Percentiles rank a stretch among this genome's conserved stretches.
Evolutionary conservation across 352 stramenopile genomes (phyloP).

Genomic region (Albugo laibachii): DNA sequence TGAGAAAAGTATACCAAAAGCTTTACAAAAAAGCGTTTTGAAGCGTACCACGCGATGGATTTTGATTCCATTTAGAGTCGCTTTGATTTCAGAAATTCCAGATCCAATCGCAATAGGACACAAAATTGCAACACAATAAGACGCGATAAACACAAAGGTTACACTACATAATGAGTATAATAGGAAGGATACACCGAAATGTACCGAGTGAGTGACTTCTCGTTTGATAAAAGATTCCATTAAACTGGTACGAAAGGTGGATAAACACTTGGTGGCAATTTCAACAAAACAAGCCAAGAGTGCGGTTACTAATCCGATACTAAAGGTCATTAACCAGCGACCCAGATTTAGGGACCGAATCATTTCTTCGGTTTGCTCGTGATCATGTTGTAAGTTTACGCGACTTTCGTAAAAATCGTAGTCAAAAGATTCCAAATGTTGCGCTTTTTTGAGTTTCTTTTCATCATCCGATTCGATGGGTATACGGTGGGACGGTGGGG

Average conservation of each 20-base stretch:
- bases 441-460: constrained; percentile 59
- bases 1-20: constrained; percentile 78
- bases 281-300: constrained; percentile 89
- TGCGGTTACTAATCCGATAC: constrained; percentile 85
- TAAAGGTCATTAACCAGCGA: constrained; percentile 92
- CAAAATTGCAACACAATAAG: constrained; percentile 82
- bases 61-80: constrained; percentile 96
- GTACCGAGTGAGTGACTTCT: constrained; percentile 20
- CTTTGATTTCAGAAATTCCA: constrained; percentile 96
- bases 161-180: constrained; percentile 84
- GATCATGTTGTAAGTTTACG: constrained; percentile 75
- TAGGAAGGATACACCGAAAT: constrained; percentile 66
- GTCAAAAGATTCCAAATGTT: constrained; percentile 73
- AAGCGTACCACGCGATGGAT: constrained; percentile 88
- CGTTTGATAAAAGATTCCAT: constrained; percentile 65
- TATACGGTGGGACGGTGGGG: constrained; percentile 8
- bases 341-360: constrained; percentile 66
- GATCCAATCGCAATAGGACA: constrained; percentile 90
- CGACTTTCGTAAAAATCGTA: constrained; percentile 78
- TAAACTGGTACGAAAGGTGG: constrained; percentile 74
- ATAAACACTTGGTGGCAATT: constrained; percentile 72
- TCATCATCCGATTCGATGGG: constrained; percentile 22
- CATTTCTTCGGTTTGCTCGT: constrained; percentile 52
- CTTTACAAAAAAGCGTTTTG: constrained; percentile 94
- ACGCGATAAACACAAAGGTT: constrained; percentile 81